phyloP scores from a whole-genome alignment of 208 protist species.

The Leishmania gerbilli region DNA sequence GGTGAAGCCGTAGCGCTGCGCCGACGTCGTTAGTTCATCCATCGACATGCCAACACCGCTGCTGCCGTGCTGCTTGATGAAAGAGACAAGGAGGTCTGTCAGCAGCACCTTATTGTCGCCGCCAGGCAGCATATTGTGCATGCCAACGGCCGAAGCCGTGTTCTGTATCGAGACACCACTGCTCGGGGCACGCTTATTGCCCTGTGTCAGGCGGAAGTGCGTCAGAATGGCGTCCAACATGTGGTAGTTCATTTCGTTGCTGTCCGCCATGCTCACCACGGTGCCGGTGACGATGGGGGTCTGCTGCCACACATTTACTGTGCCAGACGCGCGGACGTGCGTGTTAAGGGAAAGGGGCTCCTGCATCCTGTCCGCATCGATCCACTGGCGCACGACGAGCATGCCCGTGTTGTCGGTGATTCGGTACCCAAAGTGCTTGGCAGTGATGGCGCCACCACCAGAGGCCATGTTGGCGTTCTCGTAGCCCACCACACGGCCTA shows the following conservation, averaged over 20 bases:
- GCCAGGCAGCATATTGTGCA: conserved; percentile 76
- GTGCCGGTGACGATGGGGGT: conserved; percentile 81
- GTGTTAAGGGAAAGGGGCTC: conserved; percentile 77
- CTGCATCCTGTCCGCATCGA: conserved; percentile 58
- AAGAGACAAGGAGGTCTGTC: conserved; percentile 74
- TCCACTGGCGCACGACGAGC: conserved; percentile 85
- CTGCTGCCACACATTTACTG: conserved; percentile 90
- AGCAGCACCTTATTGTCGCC: conserved; percentile 68
- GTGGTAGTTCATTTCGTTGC: conserved; percentile 92
- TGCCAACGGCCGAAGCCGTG: conserved; percentile 53
- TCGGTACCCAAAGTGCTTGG: conserved; percentile 87
- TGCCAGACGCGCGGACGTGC: conserved; percentile 83
- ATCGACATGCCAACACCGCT: conserved; percentile 69
- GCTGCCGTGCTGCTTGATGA: conserved; percentile 69
- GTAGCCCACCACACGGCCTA: conserved; percentile 84
- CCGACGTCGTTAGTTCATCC: conserved; percentile 73
- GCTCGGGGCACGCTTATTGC: conserved; percentile 41
- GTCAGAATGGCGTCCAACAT: conserved; percentile 87
- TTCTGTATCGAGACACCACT: conserved; percentile 50
- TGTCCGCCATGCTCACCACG: conserved; percentile 80
- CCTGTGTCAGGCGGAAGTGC: conserved; percentile 81
- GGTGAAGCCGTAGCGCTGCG: conserved; percentile 72
- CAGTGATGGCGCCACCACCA: conserved; percentile 68
- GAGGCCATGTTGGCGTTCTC: conserved; percentile 59
- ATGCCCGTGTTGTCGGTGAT: conserved; percentile 88